Conservation (phyloP, 2,329 filamentous ascomycete species). For the Trichoderma endophyticum region DNA sequence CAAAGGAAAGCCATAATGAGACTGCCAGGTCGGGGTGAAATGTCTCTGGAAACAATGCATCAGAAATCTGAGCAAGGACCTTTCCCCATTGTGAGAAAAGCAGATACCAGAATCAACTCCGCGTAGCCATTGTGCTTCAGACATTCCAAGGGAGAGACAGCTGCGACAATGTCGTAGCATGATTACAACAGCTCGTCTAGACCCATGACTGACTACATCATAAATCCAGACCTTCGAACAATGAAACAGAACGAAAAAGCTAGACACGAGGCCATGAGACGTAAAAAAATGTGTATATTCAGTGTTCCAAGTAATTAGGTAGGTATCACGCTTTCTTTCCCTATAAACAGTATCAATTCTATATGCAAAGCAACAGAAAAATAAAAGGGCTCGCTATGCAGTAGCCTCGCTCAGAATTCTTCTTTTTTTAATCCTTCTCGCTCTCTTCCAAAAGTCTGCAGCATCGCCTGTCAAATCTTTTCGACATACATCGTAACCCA, state of each 20-base stretch:
- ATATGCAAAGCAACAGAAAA: constrained; percentile 17
- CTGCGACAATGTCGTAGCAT: neutral
- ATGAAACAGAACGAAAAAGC: neutral
- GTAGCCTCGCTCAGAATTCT: constrained; percentile 5
- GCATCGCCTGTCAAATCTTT: constrained; percentile 7
- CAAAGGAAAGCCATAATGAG: neutral
- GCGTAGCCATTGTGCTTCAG: neutral
- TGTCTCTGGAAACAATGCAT: neutral
- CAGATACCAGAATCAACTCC: neutral
- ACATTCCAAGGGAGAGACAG: neutral
- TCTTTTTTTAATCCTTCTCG: neutral
- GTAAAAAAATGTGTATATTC: constrained; percentile 1
- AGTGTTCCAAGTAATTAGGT: neutral
- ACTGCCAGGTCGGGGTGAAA: neutral
- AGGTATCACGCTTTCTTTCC: constrained; percentile 16
- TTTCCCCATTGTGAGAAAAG: neutral
- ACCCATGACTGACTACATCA: neutral
- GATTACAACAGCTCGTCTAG: neutral
- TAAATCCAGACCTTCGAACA: neutral
- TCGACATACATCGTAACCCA: constrained; percentile 13
- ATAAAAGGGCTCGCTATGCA: constrained; percentile 23
- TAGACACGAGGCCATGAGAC: neutral
- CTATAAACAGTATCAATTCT: constrained; percentile 20
- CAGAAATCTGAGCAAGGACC: neutral
- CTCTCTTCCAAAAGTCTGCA: neutral